These are phyloP conservation scores for Staphylotrichum longicolle DNA, from an alignment of 495 filamentous ascomycete species.

Conservation along the genomic window DNA sequence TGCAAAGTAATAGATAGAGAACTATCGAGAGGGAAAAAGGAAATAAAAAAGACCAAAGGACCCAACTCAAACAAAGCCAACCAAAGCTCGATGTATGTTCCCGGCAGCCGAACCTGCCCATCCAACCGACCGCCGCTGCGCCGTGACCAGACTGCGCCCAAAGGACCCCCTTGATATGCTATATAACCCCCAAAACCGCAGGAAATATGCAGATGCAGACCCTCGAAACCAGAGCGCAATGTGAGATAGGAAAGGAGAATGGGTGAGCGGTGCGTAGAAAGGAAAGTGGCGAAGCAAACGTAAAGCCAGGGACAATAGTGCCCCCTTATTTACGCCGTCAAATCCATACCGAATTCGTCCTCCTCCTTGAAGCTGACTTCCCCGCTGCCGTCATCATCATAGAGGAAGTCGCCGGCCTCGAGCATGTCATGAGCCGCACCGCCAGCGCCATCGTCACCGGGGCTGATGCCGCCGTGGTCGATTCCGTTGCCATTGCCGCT, in stretches of 20 bases:
- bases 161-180: conserved; percentile 24
- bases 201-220: conserved; percentile 11
- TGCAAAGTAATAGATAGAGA: not conserved
- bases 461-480: conserved; percentile 58
- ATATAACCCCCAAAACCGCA: conserved; percentile 11
- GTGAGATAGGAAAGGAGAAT: conserved; percentile 9
- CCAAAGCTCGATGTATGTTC: conserved; percentile 13
- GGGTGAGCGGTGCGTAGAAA: not conserved
- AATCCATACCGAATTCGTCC: conserved; percentile 83
- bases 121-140: conserved; percentile 16
- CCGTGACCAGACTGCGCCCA: conserved; percentile 18
- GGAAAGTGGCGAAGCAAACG: conserved; percentile 20
- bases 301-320: not conserved
- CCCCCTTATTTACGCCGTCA: conserved; percentile 32
- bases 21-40: conserved; percentile 3
- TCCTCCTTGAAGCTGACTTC: conserved; percentile 81
- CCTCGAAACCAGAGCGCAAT: conserved; percentile 5
- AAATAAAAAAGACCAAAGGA: conserved; percentile 7
- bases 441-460: conserved; percentile 61
- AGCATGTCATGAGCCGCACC: conserved; percentile 54
- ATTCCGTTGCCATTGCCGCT: conserved; percentile 45
- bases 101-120: conserved; percentile 17
- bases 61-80: not conserved
- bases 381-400: conserved; percentile 60
- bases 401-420: conserved; percentile 64